These are phyloP conservation scores for Candida tetrigidarum DNA, from an alignment of 1,139 yeast genomes.

Conservation along the genomic window DNA sequence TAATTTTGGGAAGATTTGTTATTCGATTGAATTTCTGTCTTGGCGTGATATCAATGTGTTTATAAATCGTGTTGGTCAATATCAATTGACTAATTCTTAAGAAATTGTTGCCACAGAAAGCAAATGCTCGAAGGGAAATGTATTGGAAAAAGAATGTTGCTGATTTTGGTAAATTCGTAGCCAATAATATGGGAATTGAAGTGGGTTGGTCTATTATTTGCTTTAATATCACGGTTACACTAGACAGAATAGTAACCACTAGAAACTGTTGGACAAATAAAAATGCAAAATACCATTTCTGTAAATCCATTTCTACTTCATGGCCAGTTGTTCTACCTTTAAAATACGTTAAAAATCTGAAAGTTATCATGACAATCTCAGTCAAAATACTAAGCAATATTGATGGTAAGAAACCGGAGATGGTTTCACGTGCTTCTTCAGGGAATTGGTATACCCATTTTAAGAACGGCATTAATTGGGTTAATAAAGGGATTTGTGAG, in stretches of 20 bases:
- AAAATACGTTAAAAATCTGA: constrained; percentile 50
- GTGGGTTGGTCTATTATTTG: constrained; percentile 72
- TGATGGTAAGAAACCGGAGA: constrained; percentile 65
- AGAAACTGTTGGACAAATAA: constrained; percentile 80
- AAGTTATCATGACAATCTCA: constrained; percentile 54
- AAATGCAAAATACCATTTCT: constrained; percentile 69
- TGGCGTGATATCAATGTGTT: constrained; percentile 57
- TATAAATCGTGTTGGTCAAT: constrained; percentile 39
- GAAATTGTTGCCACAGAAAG: constrained; percentile 71
- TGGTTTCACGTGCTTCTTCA: constrained; percentile 49
- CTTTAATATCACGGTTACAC: constrained; percentile 68
- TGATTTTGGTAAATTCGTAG: constrained; percentile 77
- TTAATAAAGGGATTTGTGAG: constrained; percentile 64
- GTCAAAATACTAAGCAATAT: constrained; percentile 60
- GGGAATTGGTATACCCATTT: constrained; percentile 59
- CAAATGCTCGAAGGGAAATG: constrained; percentile 70
- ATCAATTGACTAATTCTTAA: constrained; percentile 56
- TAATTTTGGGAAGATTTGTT: constrained; percentile 46
- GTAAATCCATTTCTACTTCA: constrained; percentile 61
- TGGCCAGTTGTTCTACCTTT: constrained; percentile 61
- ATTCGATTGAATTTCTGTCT: constrained; percentile 54
- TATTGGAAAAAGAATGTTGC: constrained; percentile 82
- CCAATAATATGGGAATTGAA: constrained; percentile 70
- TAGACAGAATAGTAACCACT: constrained; percentile 85
- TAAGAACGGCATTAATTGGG: constrained; percentile 57